These are phyloP conservation scores for Colletotrichum melonis DNA, from an alignment of 2,329 filamentous ascomycete genomes.

Conservation along the genomic window DNA sequence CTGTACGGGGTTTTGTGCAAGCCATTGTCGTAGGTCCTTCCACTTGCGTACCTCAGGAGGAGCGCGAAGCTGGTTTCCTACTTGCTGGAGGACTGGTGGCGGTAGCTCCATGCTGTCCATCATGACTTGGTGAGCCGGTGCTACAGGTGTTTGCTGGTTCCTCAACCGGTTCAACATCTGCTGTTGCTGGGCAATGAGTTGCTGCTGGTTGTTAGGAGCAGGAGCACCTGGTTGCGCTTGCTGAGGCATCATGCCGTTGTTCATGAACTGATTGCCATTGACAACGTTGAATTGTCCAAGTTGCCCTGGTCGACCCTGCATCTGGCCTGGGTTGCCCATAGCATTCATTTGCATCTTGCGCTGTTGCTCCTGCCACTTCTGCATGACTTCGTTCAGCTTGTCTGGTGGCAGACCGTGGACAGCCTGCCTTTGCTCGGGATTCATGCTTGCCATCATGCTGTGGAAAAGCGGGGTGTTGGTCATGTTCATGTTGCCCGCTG, in stretches of 20 bases:
- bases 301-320: conserved; percentile 48
- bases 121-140: conserved; percentile 48
- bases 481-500: conserved; percentile 44
- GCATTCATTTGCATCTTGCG: conserved; percentile 49
- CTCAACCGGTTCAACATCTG: conserved; percentile 40
- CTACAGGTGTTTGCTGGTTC: conserved; percentile 36
- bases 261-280: conserved; percentile 40
- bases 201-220: conserved; percentile 41
- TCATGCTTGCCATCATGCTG: conserved; percentile 57
- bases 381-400: conserved; percentile 63
- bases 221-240: conserved; percentile 41
- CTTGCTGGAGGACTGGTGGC: conserved; percentile 44
- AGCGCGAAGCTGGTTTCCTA: conserved; percentile 42
- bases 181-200: conserved; percentile 42
- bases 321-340: conserved; percentile 40
- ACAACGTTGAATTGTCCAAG: conserved; percentile 43
- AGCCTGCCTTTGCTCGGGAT: conserved; percentile 56
- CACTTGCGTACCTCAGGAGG: conserved; percentile 61
- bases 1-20: conserved; percentile 50
- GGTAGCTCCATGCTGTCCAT: conserved; percentile 64
- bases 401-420: conserved; percentile 58
- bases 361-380: conserved; percentile 57
- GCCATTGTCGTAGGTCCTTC: conserved; percentile 58
- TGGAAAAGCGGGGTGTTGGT: conserved; percentile 54
- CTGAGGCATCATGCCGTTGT: conserved; percentile 46